Evolutionary conservation across 495 filamentous ascomycete species (phyloP), one percentile per base, ranked within the genome.

Genomic region (Recurvomyces mirabilis): DNA sequence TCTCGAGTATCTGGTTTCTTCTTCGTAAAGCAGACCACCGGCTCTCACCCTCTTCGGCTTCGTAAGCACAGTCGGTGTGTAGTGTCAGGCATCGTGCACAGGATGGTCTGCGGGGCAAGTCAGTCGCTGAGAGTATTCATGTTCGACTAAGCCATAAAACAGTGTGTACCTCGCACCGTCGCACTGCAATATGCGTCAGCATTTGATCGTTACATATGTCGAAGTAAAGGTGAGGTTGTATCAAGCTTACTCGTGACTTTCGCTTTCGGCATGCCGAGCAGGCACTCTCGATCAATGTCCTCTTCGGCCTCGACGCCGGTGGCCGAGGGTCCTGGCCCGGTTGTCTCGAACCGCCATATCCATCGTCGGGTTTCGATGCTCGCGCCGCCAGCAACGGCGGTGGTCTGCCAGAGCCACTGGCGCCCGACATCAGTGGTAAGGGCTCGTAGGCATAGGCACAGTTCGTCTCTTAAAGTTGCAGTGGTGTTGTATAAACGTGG

Each of bases 41-140:
- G 30, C 51, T 53, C 30, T 53, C 51, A 25, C 51, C 51, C 45
- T 53, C 51, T 15, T 53, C 45, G 20, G 51, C 51, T 22, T 53
- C 51, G 40, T 49, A 53, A 18, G 17, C 12, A 20, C 51, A 53
- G 1, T 44, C 38, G 1, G 51, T 53, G 14, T 33, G 38, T 5
- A 45, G 34, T 7, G 23, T 35, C 12, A 24, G 32, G 36, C 51
- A 53, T 20, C 51, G 46, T 5, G 45, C 32, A 22, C 51, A 53
- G 3, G 40, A 22, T 17, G 51, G 46, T 25, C 51, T 53, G 31
- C 15, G 2, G 13, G n/a, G 28, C n/a, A n/a, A n/a, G n/a, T n/a
- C n/a, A n/a, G n/a, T n/a, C n/a, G n/a, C n/a, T n/a, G n/a, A n/a
- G n/a, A n/a, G n/a, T n/a, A n/a, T n/a, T n/a, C n/a, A n/a, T n/a